Evolutionary conservation across 176 grass and related monocot species (phyloP).

Genomic region (Dendrocalamus sinicus): DNA sequence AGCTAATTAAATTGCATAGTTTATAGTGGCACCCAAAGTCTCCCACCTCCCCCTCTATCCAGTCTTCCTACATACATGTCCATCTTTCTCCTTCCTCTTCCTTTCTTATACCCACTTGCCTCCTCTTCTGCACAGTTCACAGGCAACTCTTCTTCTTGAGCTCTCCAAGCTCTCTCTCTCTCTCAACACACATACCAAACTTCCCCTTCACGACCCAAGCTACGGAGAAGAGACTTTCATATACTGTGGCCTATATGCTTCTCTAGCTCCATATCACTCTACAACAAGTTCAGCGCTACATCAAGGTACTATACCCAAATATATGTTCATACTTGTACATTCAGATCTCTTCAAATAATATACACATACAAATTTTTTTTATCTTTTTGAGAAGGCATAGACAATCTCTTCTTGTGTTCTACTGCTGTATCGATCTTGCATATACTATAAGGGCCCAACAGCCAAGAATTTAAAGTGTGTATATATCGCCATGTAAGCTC

Average conservation of each 20-base stretch:
- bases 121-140: slow-evolving; percentile 42
- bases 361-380: neutral
- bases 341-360: slow-evolving; percentile 44
- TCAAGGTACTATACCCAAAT: slow-evolving; percentile 40
- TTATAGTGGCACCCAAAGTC: slow-evolving; percentile 47
- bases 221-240: neutral
- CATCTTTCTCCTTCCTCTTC: slow-evolving; percentile 34
- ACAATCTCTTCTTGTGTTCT: slow-evolving; percentile 2
- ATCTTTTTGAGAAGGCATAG: neutral
- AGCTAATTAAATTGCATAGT: slow-evolving; percentile 14
- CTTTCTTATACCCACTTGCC: slow-evolving; percentile 55
- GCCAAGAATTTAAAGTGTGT: neutral
- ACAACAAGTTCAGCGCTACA: neutral
- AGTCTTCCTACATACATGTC: slow-evolving; percentile 38
- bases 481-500: neutral
- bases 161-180: slow-evolving; percentile 27
- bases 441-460: neutral
- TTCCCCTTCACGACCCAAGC: neutral
- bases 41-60: slow-evolving; percentile 33
- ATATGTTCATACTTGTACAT: slow-evolving; percentile 12
- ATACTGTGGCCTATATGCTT: slow-evolving; percentile 16
- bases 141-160: slow-evolving; percentile 37
- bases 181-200: neutral
- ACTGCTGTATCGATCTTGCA: neutral
- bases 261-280: slow-evolving; percentile 27